A percentile compares a stretch with the other conserved stretches of the same genome.
These are phyloP conservation scores for Caryopteris hybrid DNA, from an alignment of 305 asterid genomes.

Conservation along the genomic window DNA sequence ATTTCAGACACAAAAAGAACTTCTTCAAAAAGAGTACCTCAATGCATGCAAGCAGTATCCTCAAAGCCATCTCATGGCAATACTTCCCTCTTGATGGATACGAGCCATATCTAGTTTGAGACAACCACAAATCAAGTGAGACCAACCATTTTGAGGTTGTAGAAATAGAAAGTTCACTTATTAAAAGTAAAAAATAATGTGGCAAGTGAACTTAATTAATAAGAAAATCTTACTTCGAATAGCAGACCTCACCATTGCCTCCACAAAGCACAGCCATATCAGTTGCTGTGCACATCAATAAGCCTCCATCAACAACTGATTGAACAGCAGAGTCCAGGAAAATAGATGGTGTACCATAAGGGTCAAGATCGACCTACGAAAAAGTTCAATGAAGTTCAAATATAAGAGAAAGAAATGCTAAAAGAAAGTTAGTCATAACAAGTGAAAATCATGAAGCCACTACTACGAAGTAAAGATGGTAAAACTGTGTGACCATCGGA, in stretches of 20 bases:
- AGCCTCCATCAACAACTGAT: constrained; percentile 89
- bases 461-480: too few species aligned
- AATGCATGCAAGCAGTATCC: constrained; percentile 89
- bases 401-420: too few species aligned
- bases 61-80: constrained; percentile 97
- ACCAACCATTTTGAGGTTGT: too few species aligned
- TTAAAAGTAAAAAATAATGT: too few species aligned
- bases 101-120: constrained; percentile 98
- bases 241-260: constrained; percentile 94
- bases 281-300: constrained; percentile 96
- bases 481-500: too few species aligned
- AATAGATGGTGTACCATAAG: constrained; percentile 94
- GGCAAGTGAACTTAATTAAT: too few species aligned
- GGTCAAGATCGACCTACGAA: constrained; percentile 98
- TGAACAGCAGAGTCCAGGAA: constrained; percentile 97
- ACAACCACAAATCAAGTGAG: too few species aligned
- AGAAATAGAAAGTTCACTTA: too few species aligned
- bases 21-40: constrained; percentile 48
- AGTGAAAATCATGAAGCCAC: not conserved
- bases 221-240: constrained; percentile 91
- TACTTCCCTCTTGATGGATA: constrained; percentile 92
- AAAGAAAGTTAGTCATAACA: too few species aligned
- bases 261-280: constrained; percentile 99
- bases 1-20: not conserved
- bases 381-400: too few species aligned